These are phyloP conservation scores for Aurantiochytrium sp. DNA, from an alignment of 108 stramenopile species.

Conservation along the genomic window DNA sequence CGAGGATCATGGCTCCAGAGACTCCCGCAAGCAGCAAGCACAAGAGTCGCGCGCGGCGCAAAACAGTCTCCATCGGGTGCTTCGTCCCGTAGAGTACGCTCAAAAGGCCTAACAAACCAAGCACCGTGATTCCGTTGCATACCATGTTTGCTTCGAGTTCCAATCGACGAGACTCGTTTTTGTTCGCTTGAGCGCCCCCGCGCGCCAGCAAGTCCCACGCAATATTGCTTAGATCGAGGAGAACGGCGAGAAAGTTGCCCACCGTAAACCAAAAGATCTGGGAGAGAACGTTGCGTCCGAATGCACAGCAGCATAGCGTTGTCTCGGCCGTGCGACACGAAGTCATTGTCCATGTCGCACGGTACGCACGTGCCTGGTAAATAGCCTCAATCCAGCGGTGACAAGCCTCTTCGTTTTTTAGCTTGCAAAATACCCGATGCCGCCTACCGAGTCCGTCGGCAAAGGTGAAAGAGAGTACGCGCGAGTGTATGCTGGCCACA, in stretches of 20 bases:
- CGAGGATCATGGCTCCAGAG: neutral
- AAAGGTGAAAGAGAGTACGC: neutral
- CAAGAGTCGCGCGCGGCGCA: neutral
- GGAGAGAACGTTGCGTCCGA: neutral
- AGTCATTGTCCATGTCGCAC: neutral
- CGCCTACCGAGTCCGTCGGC: neutral
- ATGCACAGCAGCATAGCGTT: neutral
- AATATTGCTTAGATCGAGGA: neutral
- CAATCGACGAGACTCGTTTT: neutral
- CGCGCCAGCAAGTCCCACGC: neutral
- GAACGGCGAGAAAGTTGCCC: neutral
- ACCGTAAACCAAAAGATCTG: neutral
- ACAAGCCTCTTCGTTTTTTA: neutral
- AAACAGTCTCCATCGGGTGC: neutral
- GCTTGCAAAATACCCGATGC: neutral
- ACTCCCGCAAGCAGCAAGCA: neutral
- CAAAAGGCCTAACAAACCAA: neutral
- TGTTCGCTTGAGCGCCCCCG: too few relatives aligned
- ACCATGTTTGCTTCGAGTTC: neutral
- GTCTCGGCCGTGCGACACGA: neutral
- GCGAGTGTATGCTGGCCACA: neutral
- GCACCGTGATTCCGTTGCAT: neutral
- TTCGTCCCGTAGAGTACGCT: neutral
- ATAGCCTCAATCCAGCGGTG: neutral
- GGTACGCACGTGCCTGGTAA: neutral